A percentile compares a stretch with the other conserved stretches of the same genome.
phyloP scores from a whole-genome alignment of 768 basidiomycete genomes.

The Leucosporidium yakuticum region DNA sequence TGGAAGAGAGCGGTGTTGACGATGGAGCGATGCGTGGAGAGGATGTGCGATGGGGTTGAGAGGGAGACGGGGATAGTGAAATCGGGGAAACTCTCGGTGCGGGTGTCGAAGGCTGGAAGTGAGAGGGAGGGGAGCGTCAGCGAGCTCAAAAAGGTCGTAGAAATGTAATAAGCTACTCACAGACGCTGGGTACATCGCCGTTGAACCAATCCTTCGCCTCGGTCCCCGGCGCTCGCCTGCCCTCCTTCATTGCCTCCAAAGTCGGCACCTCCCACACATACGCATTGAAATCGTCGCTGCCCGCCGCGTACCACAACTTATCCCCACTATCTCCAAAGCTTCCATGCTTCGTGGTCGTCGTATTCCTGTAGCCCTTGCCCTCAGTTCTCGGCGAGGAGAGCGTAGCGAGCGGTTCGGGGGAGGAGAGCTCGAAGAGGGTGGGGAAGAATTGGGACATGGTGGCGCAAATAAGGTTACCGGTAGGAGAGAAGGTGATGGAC shows the following conservation, averaged over 20 bases:
- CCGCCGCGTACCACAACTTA: conserved; percentile 60
- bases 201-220: conserved; percentile 31
- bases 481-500: conserved; percentile 48
- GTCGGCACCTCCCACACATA: conserved; percentile 73
- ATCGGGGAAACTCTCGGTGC: neutral
- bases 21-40: conserved; percentile 65
- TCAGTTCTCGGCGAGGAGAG: conserved; percentile 48
- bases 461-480: conserved; percentile 44
- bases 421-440: conserved; percentile 54
- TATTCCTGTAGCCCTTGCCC: conserved; percentile 16
- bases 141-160: neutral
- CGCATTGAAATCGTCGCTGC: conserved; percentile 73
- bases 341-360: conserved; percentile 55
- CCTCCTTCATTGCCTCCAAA: conserved; percentile 48
- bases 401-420: conserved; percentile 52
- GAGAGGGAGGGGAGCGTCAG: neutral
- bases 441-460: conserved; percentile 57
- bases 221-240: conserved; percentile 33
- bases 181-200: neutral
- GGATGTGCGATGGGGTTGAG: neutral
- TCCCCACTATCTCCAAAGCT: conserved; percentile 56
- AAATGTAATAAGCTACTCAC: neutral
- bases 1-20: conserved; percentile 70
- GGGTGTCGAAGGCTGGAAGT: conserved; percentile 30
- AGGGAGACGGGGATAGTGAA: conserved; percentile 12